Evolutionary conservation across 768 basidiomycete genomes (phyloP), one percentile per base, ranked within the genome.

Genomic region (Kwoniella shandongensis): DNA sequence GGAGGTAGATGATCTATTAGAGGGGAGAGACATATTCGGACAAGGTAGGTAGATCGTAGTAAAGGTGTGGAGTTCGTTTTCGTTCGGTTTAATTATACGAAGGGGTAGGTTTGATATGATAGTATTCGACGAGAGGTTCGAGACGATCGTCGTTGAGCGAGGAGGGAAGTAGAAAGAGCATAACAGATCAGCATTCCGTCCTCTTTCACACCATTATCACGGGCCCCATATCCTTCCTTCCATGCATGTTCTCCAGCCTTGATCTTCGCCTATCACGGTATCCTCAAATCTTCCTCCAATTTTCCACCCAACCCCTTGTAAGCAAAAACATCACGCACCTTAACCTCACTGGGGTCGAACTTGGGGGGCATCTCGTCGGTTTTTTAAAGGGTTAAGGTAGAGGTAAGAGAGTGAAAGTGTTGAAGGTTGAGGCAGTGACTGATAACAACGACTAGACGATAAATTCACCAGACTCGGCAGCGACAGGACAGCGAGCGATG

Each of bases 261-360:
- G 17, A 8, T 23, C 38, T 25, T n/a, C n/a, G n/a, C n/a, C n/a
- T n/a, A n/a, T n/a, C n/a, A n/a, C n/a, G n/a, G n/a, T n/a, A n/a
- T n/a, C n/a, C n/a, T n/a, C n/a, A n/a, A n/a, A n/a, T n/a, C n/a
- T n/a, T n/a, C n/a, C n/a, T n/a, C n/a, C n/a, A n/a, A n/a, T 36
- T 36, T 17, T 10, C 35, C 35, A 36, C 17, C 35, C 35, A 36
- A 17, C 35, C 35, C 17, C 35, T n/a, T n/a, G n/a, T n/a, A n/a
- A n/a, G n/a, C n/a, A 36, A 8, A 36, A 36, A 8, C 17, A 12
- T n/a, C 22, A 68, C 76, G 41, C 50, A 77, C 77, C 75, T 97
- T 98, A 79, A 98, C 83, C 82, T 99, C 94, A 80, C 82, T 88
- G 72, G 94, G 94, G 83, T 99, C 94, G 71, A 79, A 55, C 71